Conservation (phyloP, 768 basidiomycete genomes). For the Termitomyces sp. region DNA sequence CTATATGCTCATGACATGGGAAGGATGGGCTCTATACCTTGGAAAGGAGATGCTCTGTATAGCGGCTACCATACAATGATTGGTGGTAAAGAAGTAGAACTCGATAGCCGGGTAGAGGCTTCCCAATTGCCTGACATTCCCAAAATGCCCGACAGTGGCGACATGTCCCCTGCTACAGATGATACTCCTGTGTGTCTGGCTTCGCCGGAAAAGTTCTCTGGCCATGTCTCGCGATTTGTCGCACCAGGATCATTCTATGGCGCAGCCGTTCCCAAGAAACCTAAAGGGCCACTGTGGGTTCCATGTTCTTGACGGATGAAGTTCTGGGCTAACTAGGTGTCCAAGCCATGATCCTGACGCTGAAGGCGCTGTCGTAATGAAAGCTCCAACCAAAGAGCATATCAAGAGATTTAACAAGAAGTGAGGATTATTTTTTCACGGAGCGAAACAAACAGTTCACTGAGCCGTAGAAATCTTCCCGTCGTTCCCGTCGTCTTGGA, state of each 20-base stretch:
- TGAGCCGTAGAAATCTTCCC: conserved; percentile 42
- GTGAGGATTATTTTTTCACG: conserved; percentile 28
- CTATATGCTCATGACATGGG: neutral
- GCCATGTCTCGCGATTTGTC: conserved; percentile 28
- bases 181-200: neutral
- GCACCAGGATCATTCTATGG: conserved; percentile 62
- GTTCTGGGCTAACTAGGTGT: neutral
- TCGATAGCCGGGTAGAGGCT: conserved; percentile 44
- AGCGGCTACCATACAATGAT: conserved; percentile 40
- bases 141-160: neutral
- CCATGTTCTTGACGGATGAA: neutral
- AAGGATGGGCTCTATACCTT: conserved; percentile 58
- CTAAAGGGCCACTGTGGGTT: conserved; percentile 40
- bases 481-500: conserved; percentile 86
- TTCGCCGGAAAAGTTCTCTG: conserved; percentile 4
- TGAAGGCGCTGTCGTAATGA: conserved; percentile 83
- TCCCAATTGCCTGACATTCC: conserved; percentile 45
- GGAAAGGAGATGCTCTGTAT: conserved; percentile 52
- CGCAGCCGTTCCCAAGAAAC: conserved; percentile 27
- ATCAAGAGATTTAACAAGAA: conserved; percentile 64
- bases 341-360: conserved; percentile 71
- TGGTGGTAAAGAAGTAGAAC: conserved; percentile 55
- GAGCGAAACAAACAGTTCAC: neutral
- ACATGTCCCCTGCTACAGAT: conserved; percentile 11
- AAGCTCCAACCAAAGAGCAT: conserved; percentile 63